Evolutionary conservation across 2,329 filamentous ascomycete genomes (phyloP), one percentile per base, ranked within the genome.

Genomic region (Aspergillus latus): DNA sequence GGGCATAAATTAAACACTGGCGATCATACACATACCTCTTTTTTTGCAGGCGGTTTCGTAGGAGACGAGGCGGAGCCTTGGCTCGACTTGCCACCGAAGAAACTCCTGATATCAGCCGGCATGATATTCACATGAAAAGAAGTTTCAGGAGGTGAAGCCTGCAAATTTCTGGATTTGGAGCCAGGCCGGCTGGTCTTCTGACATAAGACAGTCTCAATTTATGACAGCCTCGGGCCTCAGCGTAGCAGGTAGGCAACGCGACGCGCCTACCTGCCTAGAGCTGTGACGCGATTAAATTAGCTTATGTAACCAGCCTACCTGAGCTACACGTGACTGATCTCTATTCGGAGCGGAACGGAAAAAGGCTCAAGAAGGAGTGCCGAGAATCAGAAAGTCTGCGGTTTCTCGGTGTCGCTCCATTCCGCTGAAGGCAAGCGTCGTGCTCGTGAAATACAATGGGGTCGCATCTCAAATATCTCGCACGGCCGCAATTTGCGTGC

Each of bases 51-150:
- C 62, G 75, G 64, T 66, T 80, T 76, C 62, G 74, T 72, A 59
- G 67, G 66, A 61, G 74, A 74, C 58, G 82, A 80, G 47, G 80
- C 74, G 13, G 82, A 76, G 44, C 81, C 76, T 64, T 82, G 79
- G 61, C 83, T 81, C 50, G 85, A 84, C 73, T 92, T 92, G 59
- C 88, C 85, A 54, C 88, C 86, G 78, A 97, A 97, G 76, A 97
- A 97, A 66, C 82, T 91, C 69, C 92, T 84, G 68, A 97, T 97
- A 75, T 97, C 93, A 61, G 81, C 70, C 52, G 92, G 85, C 92
- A 96, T 96, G 60, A 49, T 68, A 49, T 13, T 51, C 48, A 54
- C 46, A 40, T 30, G 28, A 37, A 40, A 26, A 30, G 28, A 26
- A 54, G 56, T 40, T n/a, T 43, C 28, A 26, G 36, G 16, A 42